Evolutionary conservation across 228 moss, liverwort and hornwort species (phyloP).

Genomic region (Sphagnum magellanicum): DNA sequence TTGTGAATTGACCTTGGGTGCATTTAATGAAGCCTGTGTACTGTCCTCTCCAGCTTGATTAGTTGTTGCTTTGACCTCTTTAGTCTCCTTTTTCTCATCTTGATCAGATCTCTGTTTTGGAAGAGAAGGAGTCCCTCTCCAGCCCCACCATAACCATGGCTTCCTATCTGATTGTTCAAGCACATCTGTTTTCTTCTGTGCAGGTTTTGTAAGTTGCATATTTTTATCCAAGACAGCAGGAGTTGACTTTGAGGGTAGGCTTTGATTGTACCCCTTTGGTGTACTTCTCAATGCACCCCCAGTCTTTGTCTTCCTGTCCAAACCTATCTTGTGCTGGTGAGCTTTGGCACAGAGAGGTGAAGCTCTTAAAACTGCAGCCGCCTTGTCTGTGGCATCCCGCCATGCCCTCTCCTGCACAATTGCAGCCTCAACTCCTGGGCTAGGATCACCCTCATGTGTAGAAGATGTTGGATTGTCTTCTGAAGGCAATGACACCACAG

Average conservation of each 20-base stretch:
- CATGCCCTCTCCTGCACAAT: slow-evolving; percentile 10
- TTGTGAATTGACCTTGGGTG: background rate
- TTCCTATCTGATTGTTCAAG: slow-evolving; percentile 8
- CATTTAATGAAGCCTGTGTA: background rate
- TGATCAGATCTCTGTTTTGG: slow-evolving; percentile 9
- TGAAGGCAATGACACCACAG: background rate
- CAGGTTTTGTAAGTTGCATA: background rate
- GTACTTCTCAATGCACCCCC: background rate
- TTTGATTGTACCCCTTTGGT: background rate
- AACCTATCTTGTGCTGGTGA: background rate
- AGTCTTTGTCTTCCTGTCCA: slow-evolving; percentile 1
- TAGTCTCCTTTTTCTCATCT: slow-evolving; percentile 12
- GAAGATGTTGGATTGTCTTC: background rate
- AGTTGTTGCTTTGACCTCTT: slow-evolving; percentile 6
- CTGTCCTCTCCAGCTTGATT: background rate
- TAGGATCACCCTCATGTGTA: slow-evolving; percentile 4
- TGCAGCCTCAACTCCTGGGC: slow-evolving; percentile 8
- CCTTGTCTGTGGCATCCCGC: slow-evolving; percentile 6
- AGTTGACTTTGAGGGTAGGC: background rate
- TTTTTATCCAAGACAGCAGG: background rate
- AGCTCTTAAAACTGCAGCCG: slow-evolving; percentile 9
- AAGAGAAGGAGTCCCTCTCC: slow-evolving; percentile 14
- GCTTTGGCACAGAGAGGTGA: slow-evolving; percentile 8
- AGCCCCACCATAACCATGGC: slow-evolving; percentile 14
- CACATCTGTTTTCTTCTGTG: background rate